These are phyloP conservation scores for Aspergillus sergii DNA, from an alignment of 2,329 filamentous ascomycete species.

Conservation along the genomic window DNA sequence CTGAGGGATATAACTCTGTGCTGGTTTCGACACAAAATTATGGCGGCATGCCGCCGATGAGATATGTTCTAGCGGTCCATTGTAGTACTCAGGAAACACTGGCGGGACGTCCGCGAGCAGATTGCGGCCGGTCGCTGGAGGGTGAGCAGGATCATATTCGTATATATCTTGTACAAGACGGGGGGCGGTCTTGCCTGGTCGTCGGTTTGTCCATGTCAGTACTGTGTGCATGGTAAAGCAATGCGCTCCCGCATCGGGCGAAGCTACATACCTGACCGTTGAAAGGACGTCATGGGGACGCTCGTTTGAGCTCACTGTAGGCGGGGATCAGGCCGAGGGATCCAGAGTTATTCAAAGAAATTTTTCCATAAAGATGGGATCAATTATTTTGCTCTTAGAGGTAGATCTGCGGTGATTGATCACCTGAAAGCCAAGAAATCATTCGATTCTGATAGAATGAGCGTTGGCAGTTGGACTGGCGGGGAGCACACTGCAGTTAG, in stretches of 20 bases:
- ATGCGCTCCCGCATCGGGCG: conserved; percentile 1
- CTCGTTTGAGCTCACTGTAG: conserved; percentile 18
- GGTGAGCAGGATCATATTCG: conserved; percentile 49
- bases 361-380: conserved; percentile 15
- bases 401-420: not conserved
- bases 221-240: not conserved
- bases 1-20: conserved; percentile 55
- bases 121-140: conserved; percentile 50
- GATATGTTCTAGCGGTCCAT: conserved; percentile 37
- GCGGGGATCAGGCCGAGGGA: conserved; percentile 12
- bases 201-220: not conserved
- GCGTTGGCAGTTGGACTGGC: conserved; percentile 23
- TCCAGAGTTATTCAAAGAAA: not conserved
- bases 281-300: conserved; percentile 34
- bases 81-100: conserved; percentile 45
- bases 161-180: conserved; percentile 50
- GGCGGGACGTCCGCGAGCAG: conserved; percentile 62
- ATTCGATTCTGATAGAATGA: conserved; percentile 11
- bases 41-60: conserved; percentile 59
- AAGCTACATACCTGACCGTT: conserved; percentile 36
- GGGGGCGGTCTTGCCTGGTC: conserved; percentile 54
- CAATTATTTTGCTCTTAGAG: not conserved
- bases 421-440: conserved; percentile 7
- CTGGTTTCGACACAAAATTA: conserved; percentile 58
- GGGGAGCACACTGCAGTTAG: conserved; percentile 29